phyloP scores from a whole-genome alignment of 106 monocot species.

The Chionographis japonica region DNA sequence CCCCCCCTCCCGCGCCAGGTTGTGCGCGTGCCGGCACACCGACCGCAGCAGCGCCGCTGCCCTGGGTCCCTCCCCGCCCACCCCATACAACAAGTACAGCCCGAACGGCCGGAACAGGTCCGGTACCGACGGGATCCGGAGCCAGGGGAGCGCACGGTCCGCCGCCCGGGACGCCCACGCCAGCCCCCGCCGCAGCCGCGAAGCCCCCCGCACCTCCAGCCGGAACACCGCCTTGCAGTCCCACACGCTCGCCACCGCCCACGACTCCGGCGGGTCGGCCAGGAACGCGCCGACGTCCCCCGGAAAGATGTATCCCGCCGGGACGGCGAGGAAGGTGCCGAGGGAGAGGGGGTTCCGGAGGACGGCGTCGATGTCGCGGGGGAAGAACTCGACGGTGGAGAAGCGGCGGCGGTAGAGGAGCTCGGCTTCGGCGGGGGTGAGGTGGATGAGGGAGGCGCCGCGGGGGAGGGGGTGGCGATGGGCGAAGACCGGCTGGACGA shows the following conservation, averaged over 20 bases:
- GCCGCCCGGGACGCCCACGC: slow-evolving; percentile 32
- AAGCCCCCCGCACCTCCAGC: slow-evolving; percentile 47
- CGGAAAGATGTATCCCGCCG: neutral
- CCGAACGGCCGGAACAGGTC: slow-evolving; percentile 58
- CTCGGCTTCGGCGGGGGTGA: slow-evolving; percentile 36
- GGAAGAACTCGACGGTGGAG: slow-evolving; percentile 55
- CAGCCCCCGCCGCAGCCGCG: slow-evolving; percentile 16
- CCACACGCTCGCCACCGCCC: slow-evolving; percentile 68
- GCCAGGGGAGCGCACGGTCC: slow-evolving; percentile 47
- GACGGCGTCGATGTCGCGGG: slow-evolving; percentile 53
- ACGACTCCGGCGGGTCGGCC: slow-evolving; percentile 36
- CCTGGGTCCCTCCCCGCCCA: slow-evolving; percentile 33
- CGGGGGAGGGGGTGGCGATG: slow-evolving; percentile 27
- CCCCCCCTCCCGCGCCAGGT: slow-evolving; percentile 48
- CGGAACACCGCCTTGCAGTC: slow-evolving; percentile 48
- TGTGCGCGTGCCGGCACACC: slow-evolving; percentile 43
- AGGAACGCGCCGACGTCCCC: slow-evolving; percentile 26
- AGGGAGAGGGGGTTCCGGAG: slow-evolving; percentile 42
- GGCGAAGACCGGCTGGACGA: slow-evolving; percentile 70
- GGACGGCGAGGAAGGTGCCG: slow-evolving; percentile 45
- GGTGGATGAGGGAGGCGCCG: slow-evolving; percentile 18
- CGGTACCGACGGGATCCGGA: slow-evolving; percentile 57
- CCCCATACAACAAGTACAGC: slow-evolving; percentile 52
- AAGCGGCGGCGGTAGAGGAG: slow-evolving; percentile 39
- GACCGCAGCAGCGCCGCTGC: slow-evolving; percentile 14